Conservation (phyloP, 2,329 filamentous ascomycete species). For the Aspergillus tamarii region DNA sequence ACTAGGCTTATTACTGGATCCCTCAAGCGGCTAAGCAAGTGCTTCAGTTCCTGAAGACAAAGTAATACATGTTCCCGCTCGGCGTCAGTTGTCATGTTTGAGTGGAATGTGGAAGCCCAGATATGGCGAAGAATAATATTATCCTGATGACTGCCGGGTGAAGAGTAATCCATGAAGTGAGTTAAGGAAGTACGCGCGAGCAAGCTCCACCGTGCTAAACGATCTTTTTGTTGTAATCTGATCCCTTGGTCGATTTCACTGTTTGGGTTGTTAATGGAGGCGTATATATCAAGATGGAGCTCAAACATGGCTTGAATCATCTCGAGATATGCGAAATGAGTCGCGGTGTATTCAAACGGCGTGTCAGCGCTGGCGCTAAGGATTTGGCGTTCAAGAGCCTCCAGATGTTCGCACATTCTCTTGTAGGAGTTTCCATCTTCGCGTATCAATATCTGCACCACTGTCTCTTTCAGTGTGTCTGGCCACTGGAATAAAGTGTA, state of each 20-base stretch:
- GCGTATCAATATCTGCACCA: conserved; percentile 56
- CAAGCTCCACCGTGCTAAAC: conserved; percentile 63
- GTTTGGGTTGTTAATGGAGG: conserved; percentile 63
- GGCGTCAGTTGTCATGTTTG: conserved; percentile 59
- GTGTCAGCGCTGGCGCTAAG: conserved; percentile 24
- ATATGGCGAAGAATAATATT: conserved; percentile 63
- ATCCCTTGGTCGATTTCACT: conserved; percentile 58
- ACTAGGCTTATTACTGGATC: conserved; percentile 63
- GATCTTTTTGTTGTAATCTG: conserved; percentile 59
- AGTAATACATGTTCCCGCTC: conserved; percentile 62
- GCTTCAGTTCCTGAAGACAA: conserved; percentile 66
- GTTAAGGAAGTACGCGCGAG: conserved; percentile 60
- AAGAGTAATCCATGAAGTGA: conserved; percentile 39
- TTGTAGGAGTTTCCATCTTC: conserved; percentile 59
- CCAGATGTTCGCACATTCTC: conserved; percentile 40
- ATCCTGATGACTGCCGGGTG: conserved; percentile 35
- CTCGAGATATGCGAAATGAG: conserved; percentile 49
- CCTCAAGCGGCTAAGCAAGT: conserved; percentile 52
- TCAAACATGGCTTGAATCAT: conserved; percentile 66
- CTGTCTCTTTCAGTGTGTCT: conserved; percentile 56
- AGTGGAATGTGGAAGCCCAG: conserved; percentile 67
- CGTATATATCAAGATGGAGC: conserved; percentile 68
- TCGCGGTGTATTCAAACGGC: conserved; percentile 31
- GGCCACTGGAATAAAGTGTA: conserved; percentile 61
- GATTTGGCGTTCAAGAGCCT: conserved; percentile 31